Evolutionary conservation across 2,329 filamentous ascomycete genomes (phyloP).

Genomic region (Aspergillus vadensis): DNA sequence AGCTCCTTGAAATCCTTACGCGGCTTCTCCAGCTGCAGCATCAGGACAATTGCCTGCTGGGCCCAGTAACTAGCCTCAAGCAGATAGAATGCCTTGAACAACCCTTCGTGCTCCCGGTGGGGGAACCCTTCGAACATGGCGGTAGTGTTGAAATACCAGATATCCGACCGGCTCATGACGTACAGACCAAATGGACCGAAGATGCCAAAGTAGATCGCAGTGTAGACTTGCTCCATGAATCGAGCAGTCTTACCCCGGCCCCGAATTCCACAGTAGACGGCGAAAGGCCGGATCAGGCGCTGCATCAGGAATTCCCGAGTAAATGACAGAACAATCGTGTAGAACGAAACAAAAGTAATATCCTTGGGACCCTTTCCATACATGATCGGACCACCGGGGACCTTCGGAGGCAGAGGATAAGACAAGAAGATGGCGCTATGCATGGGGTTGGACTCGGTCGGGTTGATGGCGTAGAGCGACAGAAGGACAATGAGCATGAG

Average conservation of each 20-base stretch:
- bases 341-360: slow-evolving; percentile 84
- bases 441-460: slow-evolving; percentile 74
- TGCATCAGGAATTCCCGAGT: slow-evolving; percentile 97
- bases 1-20: slow-evolving; percentile 95
- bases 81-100: slow-evolving; percentile 95
- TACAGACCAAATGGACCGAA: slow-evolving; percentile 83
- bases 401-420: slow-evolving; percentile 68
- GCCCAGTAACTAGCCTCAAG: slow-evolving; percentile 95
- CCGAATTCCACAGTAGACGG: slow-evolving; percentile 67
- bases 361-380: slow-evolving; percentile 91
- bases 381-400: slow-evolving; percentile 56
- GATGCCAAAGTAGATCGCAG: slow-evolving; percentile 82
- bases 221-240: slow-evolving; percentile 97
- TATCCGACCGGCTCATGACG: slow-evolving; percentile 85
- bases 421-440: slow-evolving; percentile 86
- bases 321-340: slow-evolving; percentile 85
- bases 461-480: slow-evolving; percentile 71
- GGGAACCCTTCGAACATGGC: slow-evolving; percentile 91
- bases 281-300: slow-evolving; percentile 76
- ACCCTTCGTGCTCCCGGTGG: slow-evolving; percentile 74
- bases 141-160: slow-evolving; percentile 93
- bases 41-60: slow-evolving; percentile 85
- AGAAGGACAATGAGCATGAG: slow-evolving; percentile 66
- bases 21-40: slow-evolving; percentile 87
- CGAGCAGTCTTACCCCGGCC: slow-evolving; percentile 77